Base-by-base conservation (phyloP, 2,329 filamentous ascomycete species). In the Aspergillus sp. region DNA sequence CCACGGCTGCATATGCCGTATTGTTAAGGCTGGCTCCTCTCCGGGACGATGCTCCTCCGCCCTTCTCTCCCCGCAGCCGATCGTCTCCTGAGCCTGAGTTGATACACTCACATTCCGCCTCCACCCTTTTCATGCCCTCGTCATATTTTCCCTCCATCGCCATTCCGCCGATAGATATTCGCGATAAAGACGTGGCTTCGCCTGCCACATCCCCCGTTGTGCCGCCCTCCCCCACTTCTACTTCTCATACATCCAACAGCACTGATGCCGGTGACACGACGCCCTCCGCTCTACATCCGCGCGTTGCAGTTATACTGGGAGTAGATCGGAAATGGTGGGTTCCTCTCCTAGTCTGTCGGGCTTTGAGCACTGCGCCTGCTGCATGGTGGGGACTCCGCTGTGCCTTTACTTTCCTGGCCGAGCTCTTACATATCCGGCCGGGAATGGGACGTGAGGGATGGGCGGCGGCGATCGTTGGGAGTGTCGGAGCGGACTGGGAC, bases 271-370 rank as follows among this genome's bases (percentile, higher is more conserved):
- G 68, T 45, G 71, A 72, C 41, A 53, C 67, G 60, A 59, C 68
- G 49, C 57, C 71, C 11, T 78, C 77, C 43, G 75, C 79, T 56
- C 82, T 92, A 48, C 90, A 93, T 71, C 91, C 91, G 13, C 90
- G 91, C 59, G 87, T 94, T 59, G 91, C 91, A 65, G 90, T 93
- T 69, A 85, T 92, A 34, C 84, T 94, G 51, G 91, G 91, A 55
- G 86, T 95, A 17, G 87, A 89, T 57, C 83, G 83, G 64, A 83
- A 83, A 64, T 94, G 91, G 89, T 89, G 93, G 74, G 82, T 90
- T 47, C 88, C 89, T 61, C 83, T 94, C 58, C 87, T 92, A 65
- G 81, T 89, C 64, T 88, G 90, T 68, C 87, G 91, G n/a, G 85
- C 90, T 25, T 79, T 90, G 64, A 92, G 89, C 62, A 87, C 91